Base-by-base conservation (phyloP, 768 basidiomycete species). In the Mycena capillaripes region DNA sequence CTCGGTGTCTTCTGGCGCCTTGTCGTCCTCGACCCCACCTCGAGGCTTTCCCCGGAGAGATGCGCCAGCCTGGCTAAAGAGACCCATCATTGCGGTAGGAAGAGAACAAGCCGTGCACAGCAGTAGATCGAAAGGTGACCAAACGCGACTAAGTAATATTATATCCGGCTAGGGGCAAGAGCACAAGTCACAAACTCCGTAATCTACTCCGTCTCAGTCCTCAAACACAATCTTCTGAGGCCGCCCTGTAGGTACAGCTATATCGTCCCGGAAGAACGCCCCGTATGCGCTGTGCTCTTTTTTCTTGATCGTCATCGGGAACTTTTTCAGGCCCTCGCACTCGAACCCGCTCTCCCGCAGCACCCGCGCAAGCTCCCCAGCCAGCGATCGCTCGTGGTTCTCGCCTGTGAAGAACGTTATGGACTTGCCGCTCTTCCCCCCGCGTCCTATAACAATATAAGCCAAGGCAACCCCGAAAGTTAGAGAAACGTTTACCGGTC, bases 301-400 rank as follows among this genome's bases (percentile, higher is more conserved):
- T 88, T 99, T 99, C 87, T 97, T 98, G 84, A 99, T 96, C 69
- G 97, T 95, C 89, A 97, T 95, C 60, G 96, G 96, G 86, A 98
- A 98, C 77, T 92, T 91, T 69, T 92, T 90, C 82, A 98, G 85
- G 7, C 83, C 91, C 75, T 93, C 90, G 57, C 92, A 89, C 67
- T 93, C 90, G 73, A 94, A 95, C 34, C 93, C 95, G 53, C 93
- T 93, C 80, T 99, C 98, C 62, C 93, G 85, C 65, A 99, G 86
- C 46, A 99, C 95, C 10, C 95, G 89, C 75, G 96, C 96, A 66
- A 98, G 89, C 81, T 98, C 97, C 10, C 98, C 98, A 10, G 98
- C 97, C 4, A 98, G 86, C 25, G 91, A 87, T 58, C 90, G 86
- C 83, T 98, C 97, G 81, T 98, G 91, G 83, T 78, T 82, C 64